Conservation (phyloP, 2,329 filamentous ascomycete species). For the Pestalotiopsis sp. region DNA sequence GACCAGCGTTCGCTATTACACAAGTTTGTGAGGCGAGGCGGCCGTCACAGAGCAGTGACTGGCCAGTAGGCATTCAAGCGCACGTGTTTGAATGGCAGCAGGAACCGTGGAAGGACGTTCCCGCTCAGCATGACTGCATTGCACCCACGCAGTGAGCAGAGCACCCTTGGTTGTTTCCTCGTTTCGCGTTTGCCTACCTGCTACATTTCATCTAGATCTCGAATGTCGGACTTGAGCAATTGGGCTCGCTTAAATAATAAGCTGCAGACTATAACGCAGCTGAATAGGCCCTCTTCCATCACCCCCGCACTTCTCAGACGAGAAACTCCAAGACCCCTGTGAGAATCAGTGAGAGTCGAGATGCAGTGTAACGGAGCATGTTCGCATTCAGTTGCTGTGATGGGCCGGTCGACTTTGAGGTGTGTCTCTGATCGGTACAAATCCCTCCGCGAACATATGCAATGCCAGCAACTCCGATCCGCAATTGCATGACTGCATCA, state of each 20-base stretch:
- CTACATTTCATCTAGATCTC: not conserved
- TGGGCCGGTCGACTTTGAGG: not conserved
- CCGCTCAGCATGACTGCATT: not conserved
- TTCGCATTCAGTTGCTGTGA: slow-evolving; percentile 5
- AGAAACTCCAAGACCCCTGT: not conserved
- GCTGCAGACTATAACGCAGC: not conserved
- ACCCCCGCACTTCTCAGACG: not conserved
- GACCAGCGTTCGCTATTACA: not conserved
- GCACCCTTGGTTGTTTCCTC: not conserved
- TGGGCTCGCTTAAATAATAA: not conserved
- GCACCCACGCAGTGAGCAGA: not conserved
- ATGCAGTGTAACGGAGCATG: not conserved
- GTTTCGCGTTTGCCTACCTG: not conserved
- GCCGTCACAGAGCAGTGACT: not conserved
- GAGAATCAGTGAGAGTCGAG: not conserved
- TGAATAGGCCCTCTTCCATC: not conserved
- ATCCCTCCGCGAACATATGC: not conserved
- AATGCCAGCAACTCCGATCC: not conserved
- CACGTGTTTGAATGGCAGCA: not conserved
- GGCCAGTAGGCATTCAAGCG: not conserved
- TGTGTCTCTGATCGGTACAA: not conserved
- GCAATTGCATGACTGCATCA: not conserved
- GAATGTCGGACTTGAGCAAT: not conserved
- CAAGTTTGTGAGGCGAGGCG: not conserved
- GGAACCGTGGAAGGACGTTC: not conserved